Evolutionary conservation across 148 eudicot genomes (phyloP), one percentile per base, ranked within the genome.

Genomic region (Camellia granthamiana): DNA sequence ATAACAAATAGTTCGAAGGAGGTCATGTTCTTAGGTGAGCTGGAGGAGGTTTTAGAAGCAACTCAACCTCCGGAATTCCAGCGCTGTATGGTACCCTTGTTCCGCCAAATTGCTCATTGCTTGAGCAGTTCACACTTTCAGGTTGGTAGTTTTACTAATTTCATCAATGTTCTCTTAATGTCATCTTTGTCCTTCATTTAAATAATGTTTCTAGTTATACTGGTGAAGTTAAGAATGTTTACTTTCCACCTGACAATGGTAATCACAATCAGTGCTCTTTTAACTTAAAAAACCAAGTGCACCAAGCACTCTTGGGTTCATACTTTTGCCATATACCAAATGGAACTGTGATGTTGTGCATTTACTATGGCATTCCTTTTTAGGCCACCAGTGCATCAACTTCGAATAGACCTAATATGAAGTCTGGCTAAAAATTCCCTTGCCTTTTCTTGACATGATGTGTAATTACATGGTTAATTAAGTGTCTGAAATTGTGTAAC

Each of bases 1-100:
- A 84, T 94, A 82, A 94, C 98, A n/a, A 94, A 94, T 79, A 94
- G 98, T 86, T 89, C 98, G 46, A 94, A 94, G 90, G 98, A 94
- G 86, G 97, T 91, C 64, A 92, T 94, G 98, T 94, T 94, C 69
- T 85, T 94, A 15, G 90, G 94, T 79, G 98, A 94, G 82, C 88
- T 94, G 71, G 98, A 94, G 80, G 98, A 92, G 82, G 97, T 94
- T 71, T 86, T 94, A 85, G 98, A 94, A 89, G 92, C 94, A 58
- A 94, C 97, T 80, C 98, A 92, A 77, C 85, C 86, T 64, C 92
- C 98, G 9, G 98, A 94, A 77, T 94, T 94, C 77, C 94, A 94
- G 81, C 90, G 98, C 12, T 94, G 98, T 71, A 91, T 94, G 98
- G 94, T 89, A 43, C 93, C 94, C 21, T 84, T 94, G 74, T 92